Conservation (phyloP, 441 rosid species). For the Viola pubescens region DNA sequence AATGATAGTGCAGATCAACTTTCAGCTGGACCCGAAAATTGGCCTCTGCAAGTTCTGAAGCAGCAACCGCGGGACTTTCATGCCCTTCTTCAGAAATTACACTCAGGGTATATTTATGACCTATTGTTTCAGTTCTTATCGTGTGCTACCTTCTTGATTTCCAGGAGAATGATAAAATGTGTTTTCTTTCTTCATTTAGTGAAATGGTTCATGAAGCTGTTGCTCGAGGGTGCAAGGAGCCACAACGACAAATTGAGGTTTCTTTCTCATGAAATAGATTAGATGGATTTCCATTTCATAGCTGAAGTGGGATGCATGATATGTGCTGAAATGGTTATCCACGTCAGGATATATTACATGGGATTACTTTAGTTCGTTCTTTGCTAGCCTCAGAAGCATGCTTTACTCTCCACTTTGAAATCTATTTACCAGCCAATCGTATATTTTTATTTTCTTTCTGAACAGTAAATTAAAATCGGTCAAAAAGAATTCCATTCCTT, state of each 20-base stretch:
- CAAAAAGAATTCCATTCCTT: neutral
- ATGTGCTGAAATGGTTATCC: neutral
- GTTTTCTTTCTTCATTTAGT: slow-evolving; percentile 30
- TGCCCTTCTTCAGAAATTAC: slow-evolving; percentile 93
- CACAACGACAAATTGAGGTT: slow-evolving; percentile 95
- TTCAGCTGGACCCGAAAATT: slow-evolving; percentile 61
- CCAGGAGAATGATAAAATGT: too few species aligned
- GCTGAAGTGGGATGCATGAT: neutral
- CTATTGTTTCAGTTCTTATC: slow-evolving; percentile 1
- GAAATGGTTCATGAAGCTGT: slow-evolving; percentile 87
- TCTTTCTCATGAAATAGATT: slow-evolving; percentile 12
- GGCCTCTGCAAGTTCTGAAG: slow-evolving; percentile 88
- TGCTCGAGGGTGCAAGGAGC: slow-evolving; percentile 87
- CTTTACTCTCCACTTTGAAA: neutral
- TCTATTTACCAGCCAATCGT: too few species aligned
- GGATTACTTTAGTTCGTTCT: neutral
- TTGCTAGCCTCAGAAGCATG: neutral
- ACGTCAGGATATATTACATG: slow-evolving; percentile 10
- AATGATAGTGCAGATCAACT: slow-evolving; percentile 36
- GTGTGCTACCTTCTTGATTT: too few species aligned
- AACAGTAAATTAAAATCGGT: too few species aligned
- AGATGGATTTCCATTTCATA: slow-evolving; percentile 6
- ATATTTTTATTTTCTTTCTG: too few species aligned
- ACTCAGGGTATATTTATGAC: slow-evolving; percentile 58
- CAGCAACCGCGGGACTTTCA: slow-evolving; percentile 88